Conservation (phyloP, 495 filamentous ascomycete genomes). For the Saxispiralis lemnorum region DNA sequence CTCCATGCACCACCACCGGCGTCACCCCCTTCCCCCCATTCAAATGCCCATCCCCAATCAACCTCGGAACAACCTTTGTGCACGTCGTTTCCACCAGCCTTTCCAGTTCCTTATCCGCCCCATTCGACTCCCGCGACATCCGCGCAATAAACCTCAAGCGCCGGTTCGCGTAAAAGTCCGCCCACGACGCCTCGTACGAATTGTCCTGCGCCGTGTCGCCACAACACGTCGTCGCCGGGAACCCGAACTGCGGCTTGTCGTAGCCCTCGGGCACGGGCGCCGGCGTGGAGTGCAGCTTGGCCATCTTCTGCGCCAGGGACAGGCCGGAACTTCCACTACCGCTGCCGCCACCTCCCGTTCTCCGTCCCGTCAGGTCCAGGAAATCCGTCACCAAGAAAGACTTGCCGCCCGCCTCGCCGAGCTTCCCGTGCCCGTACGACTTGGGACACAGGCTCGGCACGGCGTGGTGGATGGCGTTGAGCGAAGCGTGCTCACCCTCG, state of each 20-base stretch:
- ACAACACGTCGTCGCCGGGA: slow-evolving; percentile 69
- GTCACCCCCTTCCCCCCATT: slow-evolving; percentile 37
- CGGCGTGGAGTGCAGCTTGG: slow-evolving; percentile 59
- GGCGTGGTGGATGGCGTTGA: slow-evolving; percentile 56
- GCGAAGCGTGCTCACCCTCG: slow-evolving; percentile 57
- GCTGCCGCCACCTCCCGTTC: slow-evolving; percentile 11
- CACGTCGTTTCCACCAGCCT: slow-evolving; percentile 46
- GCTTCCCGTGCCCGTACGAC: slow-evolving; percentile 49
- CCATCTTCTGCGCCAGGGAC: slow-evolving; percentile 57
- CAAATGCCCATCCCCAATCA: slow-evolving; percentile 51
- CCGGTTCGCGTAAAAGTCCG: slow-evolving; percentile 64
- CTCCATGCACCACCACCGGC: slow-evolving; percentile 75
- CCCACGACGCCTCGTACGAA: slow-evolving; percentile 48
- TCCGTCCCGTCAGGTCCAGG: slow-evolving; percentile 39
- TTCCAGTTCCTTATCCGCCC: slow-evolving; percentile 41
- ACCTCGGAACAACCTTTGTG: slow-evolving; percentile 43
- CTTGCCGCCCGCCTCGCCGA: slow-evolving; percentile 31
- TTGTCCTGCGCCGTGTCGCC: slow-evolving; percentile 73
- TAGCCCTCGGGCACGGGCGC: slow-evolving; percentile 46
- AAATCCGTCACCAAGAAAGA: slow-evolving; percentile 72
- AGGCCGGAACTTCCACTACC: slow-evolving; percentile 14
- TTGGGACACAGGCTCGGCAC: slow-evolving; percentile 60
- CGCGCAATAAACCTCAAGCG: slow-evolving; percentile 47
- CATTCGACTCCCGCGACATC: slow-evolving; percentile 41
- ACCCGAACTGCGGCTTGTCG: slow-evolving; percentile 51